Conservation (phyloP, 2,329 filamentous ascomycete genomes). For the Venturia asperata region DNA sequence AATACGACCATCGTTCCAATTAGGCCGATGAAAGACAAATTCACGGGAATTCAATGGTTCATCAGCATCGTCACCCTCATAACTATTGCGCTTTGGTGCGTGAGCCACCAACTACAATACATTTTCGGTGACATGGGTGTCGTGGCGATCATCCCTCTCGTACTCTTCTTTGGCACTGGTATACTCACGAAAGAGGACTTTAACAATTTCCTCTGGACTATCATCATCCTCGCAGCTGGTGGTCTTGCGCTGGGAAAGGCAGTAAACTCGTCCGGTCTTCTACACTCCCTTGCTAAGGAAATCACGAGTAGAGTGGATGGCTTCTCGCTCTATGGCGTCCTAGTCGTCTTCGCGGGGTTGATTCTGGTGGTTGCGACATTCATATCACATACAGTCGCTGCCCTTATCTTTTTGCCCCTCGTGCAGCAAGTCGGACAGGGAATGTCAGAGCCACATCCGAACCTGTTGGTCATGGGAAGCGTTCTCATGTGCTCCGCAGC, state of each 20-base stretch:
- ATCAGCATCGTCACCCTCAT: constrained; percentile 73
- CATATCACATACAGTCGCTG: constrained; percentile 94
- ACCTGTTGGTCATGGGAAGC: constrained; percentile 88
- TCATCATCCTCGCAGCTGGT: constrained; percentile 94
- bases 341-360: constrained; percentile 75
- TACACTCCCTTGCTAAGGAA: constrained; percentile 74
- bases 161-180: constrained; percentile 92
- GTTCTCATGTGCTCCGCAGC: constrained; percentile 97
- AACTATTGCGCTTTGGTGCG: constrained; percentile 89
- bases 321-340: constrained; percentile 75
- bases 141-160: constrained; percentile 90
- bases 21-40: constrained; percentile 78
- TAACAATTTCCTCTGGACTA: constrained; percentile 99
- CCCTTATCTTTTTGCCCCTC: constrained; percentile 86
- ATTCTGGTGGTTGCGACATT: constrained; percentile 94
- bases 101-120: constrained; percentile 77
- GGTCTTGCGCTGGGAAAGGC: constrained; percentile 89
- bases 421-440: constrained; percentile 75
- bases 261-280: constrained; percentile 83
- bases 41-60: constrained; percentile 87
- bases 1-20: constrained; percentile 89
- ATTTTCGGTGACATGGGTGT: constrained; percentile 98
- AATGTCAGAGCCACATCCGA: constrained; percentile 88
- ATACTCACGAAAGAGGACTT: constrained; percentile 98
- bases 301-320: constrained; percentile 70